These are phyloP conservation scores for Penicillium psychrosexuale DNA, from an alignment of 2,329 filamentous ascomycete species.

Conservation along the genomic window DNA sequence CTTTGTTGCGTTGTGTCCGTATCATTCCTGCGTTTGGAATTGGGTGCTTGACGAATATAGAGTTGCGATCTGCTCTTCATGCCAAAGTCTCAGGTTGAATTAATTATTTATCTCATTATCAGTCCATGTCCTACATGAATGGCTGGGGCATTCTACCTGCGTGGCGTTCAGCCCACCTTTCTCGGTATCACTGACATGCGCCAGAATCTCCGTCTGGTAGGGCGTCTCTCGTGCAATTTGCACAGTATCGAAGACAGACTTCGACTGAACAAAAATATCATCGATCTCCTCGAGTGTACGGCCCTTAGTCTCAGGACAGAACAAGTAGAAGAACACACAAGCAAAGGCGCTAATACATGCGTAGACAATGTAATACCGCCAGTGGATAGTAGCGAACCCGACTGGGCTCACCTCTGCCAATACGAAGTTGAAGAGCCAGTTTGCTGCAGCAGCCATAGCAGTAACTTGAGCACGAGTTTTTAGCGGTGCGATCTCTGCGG, in stretches of 20 bases:
- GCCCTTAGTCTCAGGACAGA: slow-evolving; percentile 40
- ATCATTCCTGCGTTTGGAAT: slow-evolving; percentile 85
- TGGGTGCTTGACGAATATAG: slow-evolving; percentile 74
- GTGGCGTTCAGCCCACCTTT: background rate
- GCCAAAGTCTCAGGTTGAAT: slow-evolving; percentile 4
- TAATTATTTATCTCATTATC: background rate
- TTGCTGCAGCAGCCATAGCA: slow-evolving; percentile 51
- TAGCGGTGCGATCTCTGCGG: slow-evolving; percentile 53
- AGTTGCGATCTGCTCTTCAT: slow-evolving; percentile 24
- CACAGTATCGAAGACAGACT: slow-evolving; percentile 27
- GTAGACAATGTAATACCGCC: slow-evolving; percentile 46
- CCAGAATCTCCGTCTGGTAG: slow-evolving; percentile 18
- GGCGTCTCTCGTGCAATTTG: slow-evolving; percentile 19
- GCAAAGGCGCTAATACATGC: slow-evolving; percentile 39
- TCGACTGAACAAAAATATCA: slow-evolving; percentile 35
- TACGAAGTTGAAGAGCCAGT: slow-evolving; percentile 41
- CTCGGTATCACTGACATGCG: slow-evolving; percentile 5
- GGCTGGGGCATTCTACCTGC: background rate
- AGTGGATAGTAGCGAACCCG: slow-evolving; percentile 47
- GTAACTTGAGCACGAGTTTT: slow-evolving; percentile 49
- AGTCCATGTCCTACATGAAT: background rate
- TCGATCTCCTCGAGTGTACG: slow-evolving; percentile 40
- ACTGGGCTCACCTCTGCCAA: slow-evolving; percentile 38
- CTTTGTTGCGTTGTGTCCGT: slow-evolving; percentile 68
- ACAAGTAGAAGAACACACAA: slow-evolving; percentile 31